A percentile compares a stretch with the other conserved stretches of the same genome.
phyloP scores from a whole-genome alignment of 306 rosid genomes.

The Rosa persica region DNA sequence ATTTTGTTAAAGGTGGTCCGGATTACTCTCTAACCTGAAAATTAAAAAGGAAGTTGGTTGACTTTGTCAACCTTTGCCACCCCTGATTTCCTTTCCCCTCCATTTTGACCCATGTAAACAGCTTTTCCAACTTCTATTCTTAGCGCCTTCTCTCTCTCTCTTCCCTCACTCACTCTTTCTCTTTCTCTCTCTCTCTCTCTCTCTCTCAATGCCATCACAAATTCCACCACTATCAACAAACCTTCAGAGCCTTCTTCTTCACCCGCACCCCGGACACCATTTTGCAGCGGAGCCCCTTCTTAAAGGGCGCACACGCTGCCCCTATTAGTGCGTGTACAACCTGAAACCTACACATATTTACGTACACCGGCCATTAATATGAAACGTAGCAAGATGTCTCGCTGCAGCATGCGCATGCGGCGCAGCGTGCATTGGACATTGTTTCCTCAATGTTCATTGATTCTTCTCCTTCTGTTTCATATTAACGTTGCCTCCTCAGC shows the following conservation, averaged over 20 bases:
- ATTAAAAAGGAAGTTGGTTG: conserved; percentile 14
- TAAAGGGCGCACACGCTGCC: conserved; percentile 51
- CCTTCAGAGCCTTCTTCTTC: conserved; percentile 21
- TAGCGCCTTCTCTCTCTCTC: conserved; percentile 16
- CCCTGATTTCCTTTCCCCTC: conserved; percentile 17
- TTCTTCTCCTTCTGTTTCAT: not conserved
- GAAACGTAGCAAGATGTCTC: conserved; percentile 28
- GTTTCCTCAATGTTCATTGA: not conserved
- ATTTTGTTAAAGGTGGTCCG: conserved; percentile 36
- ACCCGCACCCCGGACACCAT: conserved; percentile 15
- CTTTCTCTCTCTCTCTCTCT: conserved; percentile 1
- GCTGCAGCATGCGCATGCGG: not conserved
- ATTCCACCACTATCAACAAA: conserved; percentile 25
- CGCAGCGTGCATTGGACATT: conserved; percentile 6
- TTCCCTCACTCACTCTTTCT: conserved; percentile 4
- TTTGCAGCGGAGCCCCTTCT: conserved; percentile 34
- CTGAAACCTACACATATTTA: conserved; percentile 11
- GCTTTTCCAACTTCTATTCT: conserved; percentile 38
- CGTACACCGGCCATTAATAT: conserved; percentile 15
- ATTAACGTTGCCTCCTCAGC: conserved; percentile 5
- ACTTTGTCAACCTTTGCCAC: conserved; percentile 44
- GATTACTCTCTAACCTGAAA: conserved; percentile 29
- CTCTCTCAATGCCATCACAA: conserved; percentile 38
- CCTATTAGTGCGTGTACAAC: conserved; percentile 42
- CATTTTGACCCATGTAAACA: conserved; percentile 19